Evolutionary conservation across 768 basidiomycete genomes (phyloP).

Genomic region (Leucogyrophana mollusca): DNA sequence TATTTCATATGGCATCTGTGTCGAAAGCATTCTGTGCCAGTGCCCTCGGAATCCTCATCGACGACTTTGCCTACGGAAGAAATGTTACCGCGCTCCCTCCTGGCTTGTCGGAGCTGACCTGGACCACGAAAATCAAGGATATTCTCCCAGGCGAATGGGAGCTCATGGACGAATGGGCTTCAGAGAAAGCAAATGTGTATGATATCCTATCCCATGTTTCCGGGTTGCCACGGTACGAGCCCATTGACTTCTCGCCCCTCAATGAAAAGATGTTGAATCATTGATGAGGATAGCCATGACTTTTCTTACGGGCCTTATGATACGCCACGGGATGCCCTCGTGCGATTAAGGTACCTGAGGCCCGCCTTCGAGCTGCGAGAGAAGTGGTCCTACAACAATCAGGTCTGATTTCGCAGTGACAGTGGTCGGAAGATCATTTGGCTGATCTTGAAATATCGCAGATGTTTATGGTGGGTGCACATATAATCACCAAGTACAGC

Average conservation of each 20-base stretch:
- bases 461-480: slow-evolving; percentile 37
- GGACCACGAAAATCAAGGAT: slow-evolving; percentile 36
- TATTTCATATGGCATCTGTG: slow-evolving; percentile 36
- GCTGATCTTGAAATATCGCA: slow-evolving; percentile 9
- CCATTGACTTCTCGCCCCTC: not conserved
- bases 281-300: slow-evolving; percentile 28
- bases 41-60: slow-evolving; percentile 40
- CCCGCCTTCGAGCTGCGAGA: slow-evolving; percentile 36
- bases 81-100: slow-evolving; percentile 35
- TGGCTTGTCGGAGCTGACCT: slow-evolving; percentile 27
- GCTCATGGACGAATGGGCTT: slow-evolving; percentile 41
- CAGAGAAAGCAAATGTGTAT: slow-evolving; percentile 30
- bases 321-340: slow-evolving; percentile 19
- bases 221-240: slow-evolving; percentile 34
- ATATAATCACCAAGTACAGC: slow-evolving; percentile 34
- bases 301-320: slow-evolving; percentile 27
- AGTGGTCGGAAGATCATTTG: not conserved
- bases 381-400: slow-evolving; percentile 38
- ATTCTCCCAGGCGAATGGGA: slow-evolving; percentile 39
- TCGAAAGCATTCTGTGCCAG: slow-evolving; percentile 40
- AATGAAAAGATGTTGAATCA: not conserved
- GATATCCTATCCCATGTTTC: slow-evolving; percentile 41
- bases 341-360: slow-evolving; percentile 25
- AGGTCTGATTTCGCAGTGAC: slow-evolving; percentile 17
- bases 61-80: slow-evolving; percentile 35